Evolutionary conservation across 768 basidiomycete species (phyloP), one percentile per base, ranked within the genome.

Genomic region (Cyclocybe cylindracea): DNA sequence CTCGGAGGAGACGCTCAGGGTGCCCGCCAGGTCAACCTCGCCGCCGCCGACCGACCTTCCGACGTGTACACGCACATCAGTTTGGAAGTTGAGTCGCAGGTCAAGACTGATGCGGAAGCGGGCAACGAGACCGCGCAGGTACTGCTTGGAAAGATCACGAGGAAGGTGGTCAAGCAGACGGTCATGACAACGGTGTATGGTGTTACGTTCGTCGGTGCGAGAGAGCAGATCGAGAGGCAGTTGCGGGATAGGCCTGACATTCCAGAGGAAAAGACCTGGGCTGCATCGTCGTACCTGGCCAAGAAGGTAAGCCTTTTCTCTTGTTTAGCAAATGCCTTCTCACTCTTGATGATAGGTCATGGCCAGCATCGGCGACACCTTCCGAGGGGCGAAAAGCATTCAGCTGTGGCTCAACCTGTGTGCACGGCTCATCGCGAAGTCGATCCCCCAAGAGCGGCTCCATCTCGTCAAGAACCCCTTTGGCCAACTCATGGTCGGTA

Each of bases 171-270:
- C 60, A 99, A 99, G 77, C 96, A 98, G 75, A 98, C 97, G 18
- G 92, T 98, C 57, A 99, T 99, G 97, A 99, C 96, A 1, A 98
- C 96, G 2, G 96, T 98, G 33, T 98, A 98, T 65, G 96, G 97
- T 16, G 95, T 99, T 11, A 99, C 97, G 0, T 95, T 86, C 70
- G 73, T 98, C 48, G 97, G 97, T 34, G 97, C 97, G 16, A 83
- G 93, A 39, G 91, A 92, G 7, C 97, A 98, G 71, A 97, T 98
- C 48, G 90, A 94, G 70, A 88, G 71, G 61, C 94, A 98, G 72
- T 71, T 99, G 36, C 81, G 78, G 59, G 90, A 91, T 49, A 76
- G 86, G 49, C 81, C 83, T 19, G 87, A 89, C 53, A 76, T 96
- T 24, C 78, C 82, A 2, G 69, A 79, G 18, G 89, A 94, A 59